phyloP scores from a whole-genome alignment of 2,329 filamentous ascomycete genomes.

The Albophoma yamanashiensis region DNA sequence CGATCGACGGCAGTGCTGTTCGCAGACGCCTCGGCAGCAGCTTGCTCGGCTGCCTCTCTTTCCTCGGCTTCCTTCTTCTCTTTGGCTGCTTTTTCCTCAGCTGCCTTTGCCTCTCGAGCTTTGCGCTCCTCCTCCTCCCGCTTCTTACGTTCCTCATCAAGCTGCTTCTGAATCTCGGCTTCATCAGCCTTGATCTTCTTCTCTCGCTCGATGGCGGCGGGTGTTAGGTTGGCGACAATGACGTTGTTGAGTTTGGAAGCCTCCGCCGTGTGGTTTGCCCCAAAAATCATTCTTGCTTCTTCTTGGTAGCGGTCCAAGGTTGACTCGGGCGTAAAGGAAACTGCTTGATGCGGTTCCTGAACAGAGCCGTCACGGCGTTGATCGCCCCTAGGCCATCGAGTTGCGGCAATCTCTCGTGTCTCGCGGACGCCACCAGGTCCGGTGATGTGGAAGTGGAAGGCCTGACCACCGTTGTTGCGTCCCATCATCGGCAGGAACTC shows the following conservation, averaged over 20 bases:
- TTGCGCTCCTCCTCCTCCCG: slow-evolving; percentile 56
- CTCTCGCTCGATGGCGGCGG: slow-evolving; percentile 73
- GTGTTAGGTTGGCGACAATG: slow-evolving; percentile 65
- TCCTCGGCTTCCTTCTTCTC: slow-evolving; percentile 65
- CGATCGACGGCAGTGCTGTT: slow-evolving; percentile 2
- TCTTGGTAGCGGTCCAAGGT: slow-evolving; percentile 79
- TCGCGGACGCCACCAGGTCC: slow-evolving; percentile 36
- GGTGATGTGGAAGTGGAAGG: slow-evolving; percentile 50
- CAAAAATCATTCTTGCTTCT: slow-evolving; percentile 81
- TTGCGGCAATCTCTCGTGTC: slow-evolving; percentile 35
- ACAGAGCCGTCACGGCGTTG: slow-evolving; percentile 34
- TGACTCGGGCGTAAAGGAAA: slow-evolving; percentile 60
- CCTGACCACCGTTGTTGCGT: slow-evolving; percentile 34
- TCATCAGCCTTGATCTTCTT: slow-evolving; percentile 56
- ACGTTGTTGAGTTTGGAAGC: slow-evolving; percentile 58
- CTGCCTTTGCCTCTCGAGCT: slow-evolving; percentile 60
- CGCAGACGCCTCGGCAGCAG: slow-evolving; percentile 48
- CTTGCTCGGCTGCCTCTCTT: slow-evolving; percentile 44
- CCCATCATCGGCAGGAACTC: slow-evolving; percentile 39
- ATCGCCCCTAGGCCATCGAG: slow-evolving; percentile 34
- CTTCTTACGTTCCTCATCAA: slow-evolving; percentile 48
- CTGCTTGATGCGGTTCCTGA: slow-evolving; percentile 61
- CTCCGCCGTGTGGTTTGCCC: slow-evolving; percentile 49
- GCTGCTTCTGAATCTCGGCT: slow-evolving; percentile 37
- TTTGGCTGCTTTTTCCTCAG: slow-evolving; percentile 52